These are phyloP conservation scores for Trichoderma atrobrunneum DNA, from an alignment of 2,329 filamentous ascomycete genomes.

Conservation along the genomic window DNA sequence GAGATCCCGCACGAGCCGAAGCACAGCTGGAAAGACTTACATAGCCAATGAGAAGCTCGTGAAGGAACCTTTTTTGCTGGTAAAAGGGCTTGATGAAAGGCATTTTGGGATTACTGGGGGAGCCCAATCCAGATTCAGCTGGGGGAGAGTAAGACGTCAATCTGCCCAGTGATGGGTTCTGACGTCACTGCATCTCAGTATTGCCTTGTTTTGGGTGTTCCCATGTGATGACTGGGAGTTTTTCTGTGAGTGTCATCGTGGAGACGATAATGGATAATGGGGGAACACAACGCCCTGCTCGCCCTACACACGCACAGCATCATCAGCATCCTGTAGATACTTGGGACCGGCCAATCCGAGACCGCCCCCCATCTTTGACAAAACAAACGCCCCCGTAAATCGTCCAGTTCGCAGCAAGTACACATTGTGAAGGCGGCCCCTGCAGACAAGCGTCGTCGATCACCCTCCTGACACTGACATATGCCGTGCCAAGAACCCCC, in stretches of 20 bases:
- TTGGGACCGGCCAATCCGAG: not conserved
- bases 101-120: not conserved
- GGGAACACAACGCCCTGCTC: not conserved
- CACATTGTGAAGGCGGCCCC: not conserved
- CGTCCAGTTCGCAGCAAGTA: not conserved
- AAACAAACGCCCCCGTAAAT: not conserved
- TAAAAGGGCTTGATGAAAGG: not conserved
- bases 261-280: not conserved
- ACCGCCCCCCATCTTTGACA: not conserved
- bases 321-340: not conserved
- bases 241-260: not conserved
- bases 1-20: not conserved
- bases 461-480: not conserved
- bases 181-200: not conserved
- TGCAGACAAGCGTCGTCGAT: slow-evolving; percentile 11
- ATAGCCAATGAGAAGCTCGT: not conserved
- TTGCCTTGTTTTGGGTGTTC: not conserved
- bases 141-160: not conserved
- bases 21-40: not conserved
- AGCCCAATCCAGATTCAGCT: not conserved
- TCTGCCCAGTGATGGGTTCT: not conserved
- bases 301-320: not conserved
- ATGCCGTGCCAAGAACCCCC: not conserved
- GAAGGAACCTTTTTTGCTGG: not conserved
- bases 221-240: not conserved